Evolutionary conservation across 371 early-diverging fungal species (phyloP), one percentile per base, ranked within the genome.

Genomic region (Fennellomyces sp.): DNA sequence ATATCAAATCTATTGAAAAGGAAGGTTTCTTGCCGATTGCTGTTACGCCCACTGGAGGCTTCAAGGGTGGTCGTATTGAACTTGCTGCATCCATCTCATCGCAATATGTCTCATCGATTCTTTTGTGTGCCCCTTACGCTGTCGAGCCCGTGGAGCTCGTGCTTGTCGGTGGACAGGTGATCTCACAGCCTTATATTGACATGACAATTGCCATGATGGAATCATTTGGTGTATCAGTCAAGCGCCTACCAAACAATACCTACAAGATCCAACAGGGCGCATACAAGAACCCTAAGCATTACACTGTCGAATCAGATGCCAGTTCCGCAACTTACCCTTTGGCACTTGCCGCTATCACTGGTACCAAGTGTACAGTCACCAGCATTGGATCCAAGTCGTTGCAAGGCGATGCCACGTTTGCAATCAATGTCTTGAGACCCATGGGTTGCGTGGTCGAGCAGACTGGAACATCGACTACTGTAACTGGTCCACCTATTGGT

Each of bases 161-260:
- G 33, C 77, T 98, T 49, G 85, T 88, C 1, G 97, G 97, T 54
- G 97, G 92, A 41, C 89, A 94, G 57, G 97, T 97, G n/a, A 93
- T 98, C 50, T 95, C 96, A 31, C 95, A 96, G 70, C 95, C 93
- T 12, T 98, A 98, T 75, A 98, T 98, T 66, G 97, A 98, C 72
- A 97, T 98, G 97, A 98, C 98, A 1, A 89, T 95, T 47, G 87
- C 94, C 48, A 96, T 97, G 97, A 98, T 98, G 98, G 82, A 83
- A 60, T 87, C 91, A 3, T 98, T 98, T 70, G 97, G 98, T 41
- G 83, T 94, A 54, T 53, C 80, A 0, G 95, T 96, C 31, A 83
- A 89, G 61, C 85, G 90, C 23, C 72, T 90, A 13, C 75, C 89
- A 28, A 84, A 86, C 59, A 94, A 92, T 74, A 87, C 83, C 19